Evolutionary conservation across 441 rosid species (phyloP).

Genomic region (Rhodomyrtus psidioides): DNA sequence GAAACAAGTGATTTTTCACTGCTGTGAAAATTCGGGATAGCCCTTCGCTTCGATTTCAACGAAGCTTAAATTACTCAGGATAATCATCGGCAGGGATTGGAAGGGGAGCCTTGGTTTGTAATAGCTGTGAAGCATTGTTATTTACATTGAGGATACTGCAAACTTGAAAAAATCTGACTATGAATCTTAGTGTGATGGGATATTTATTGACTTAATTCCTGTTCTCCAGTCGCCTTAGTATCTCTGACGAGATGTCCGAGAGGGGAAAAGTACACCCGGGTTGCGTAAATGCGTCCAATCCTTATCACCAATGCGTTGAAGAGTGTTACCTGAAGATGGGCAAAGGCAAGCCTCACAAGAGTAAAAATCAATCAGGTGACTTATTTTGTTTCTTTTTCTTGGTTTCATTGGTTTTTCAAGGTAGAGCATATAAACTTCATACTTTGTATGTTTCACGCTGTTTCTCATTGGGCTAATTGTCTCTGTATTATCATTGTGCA

Average conservation of each 20-base stretch:
- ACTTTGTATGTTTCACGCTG: background rate
- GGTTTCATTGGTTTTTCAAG: background rate
- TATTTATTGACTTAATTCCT: background rate
- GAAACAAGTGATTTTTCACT: background rate
- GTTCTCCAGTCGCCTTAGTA: background rate
- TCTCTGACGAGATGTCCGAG: background rate
- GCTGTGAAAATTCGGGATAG: background rate
- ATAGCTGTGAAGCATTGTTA: background rate
- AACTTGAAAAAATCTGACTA: background rate
- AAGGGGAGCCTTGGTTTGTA: background rate
- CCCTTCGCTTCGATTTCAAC: background rate
- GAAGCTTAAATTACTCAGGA: background rate
- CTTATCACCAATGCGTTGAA: slow-evolving; percentile 9
- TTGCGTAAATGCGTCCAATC: slow-evolving; percentile 2
- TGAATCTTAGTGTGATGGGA: background rate
- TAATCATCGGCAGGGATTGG: background rate
- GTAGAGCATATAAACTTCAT: background rate
- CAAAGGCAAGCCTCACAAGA: slow-evolving; percentile 5
- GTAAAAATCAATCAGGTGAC: background rate
- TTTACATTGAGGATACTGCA: background rate
- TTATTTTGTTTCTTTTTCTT: background rate
- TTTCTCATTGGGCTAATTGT: background rate
- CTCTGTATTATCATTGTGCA: background rate
- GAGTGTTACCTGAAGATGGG: slow-evolving; percentile 2
- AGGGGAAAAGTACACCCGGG: slow-evolving; percentile 2